These are phyloP conservation scores for Gloeostereum incarnatum DNA, from an alignment of 768 basidiomycete species.

Conservation along the genomic window DNA sequence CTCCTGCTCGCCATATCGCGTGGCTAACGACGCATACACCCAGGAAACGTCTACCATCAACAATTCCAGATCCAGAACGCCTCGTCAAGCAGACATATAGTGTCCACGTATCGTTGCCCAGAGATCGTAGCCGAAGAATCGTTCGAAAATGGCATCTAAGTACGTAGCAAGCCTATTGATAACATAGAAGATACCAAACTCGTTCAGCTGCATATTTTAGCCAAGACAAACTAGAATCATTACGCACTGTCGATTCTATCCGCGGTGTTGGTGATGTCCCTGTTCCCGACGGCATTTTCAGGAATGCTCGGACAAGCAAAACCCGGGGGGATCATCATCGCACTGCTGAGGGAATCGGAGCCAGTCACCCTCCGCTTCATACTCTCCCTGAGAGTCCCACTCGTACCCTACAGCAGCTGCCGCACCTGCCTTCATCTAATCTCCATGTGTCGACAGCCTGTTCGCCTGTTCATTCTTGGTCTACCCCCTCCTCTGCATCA, in stretches of 20 bases:
- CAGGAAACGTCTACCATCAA: too few relatives aligned
- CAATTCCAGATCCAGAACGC: constrained; percentile 43
- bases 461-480: constrained; percentile 22
- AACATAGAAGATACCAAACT: constrained; percentile 8
- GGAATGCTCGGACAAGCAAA: constrained; percentile 68
- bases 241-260: constrained; percentile 65
- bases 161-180: constrained; percentile 25
- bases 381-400: constrained; percentile 10
- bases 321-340: constrained; percentile 27
- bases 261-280: constrained; percentile 52
- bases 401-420: constrained; percentile 14
- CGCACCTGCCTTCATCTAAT: constrained; percentile 15
- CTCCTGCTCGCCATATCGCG: too few relatives aligned
- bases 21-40: too few relatives aligned
- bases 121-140: constrained; percentile 38
- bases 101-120: constrained; percentile 59
- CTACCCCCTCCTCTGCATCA: constrained; percentile 28
- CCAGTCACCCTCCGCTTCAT: constrained; percentile 12
- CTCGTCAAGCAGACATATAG: constrained; percentile 83
- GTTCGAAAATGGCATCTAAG: constrained; percentile 81
- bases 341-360: constrained; percentile 16
- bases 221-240: constrained; percentile 61
- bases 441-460: constrained; percentile 18
- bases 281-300: constrained; percentile 74
- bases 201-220: constrained; percentile 75